A percentile compares a stretch with the other conserved stretches of the same genome.
phyloP scores from a whole-genome alignment of 169 alveolate species.

The Blepharisma undulans region DNA sequence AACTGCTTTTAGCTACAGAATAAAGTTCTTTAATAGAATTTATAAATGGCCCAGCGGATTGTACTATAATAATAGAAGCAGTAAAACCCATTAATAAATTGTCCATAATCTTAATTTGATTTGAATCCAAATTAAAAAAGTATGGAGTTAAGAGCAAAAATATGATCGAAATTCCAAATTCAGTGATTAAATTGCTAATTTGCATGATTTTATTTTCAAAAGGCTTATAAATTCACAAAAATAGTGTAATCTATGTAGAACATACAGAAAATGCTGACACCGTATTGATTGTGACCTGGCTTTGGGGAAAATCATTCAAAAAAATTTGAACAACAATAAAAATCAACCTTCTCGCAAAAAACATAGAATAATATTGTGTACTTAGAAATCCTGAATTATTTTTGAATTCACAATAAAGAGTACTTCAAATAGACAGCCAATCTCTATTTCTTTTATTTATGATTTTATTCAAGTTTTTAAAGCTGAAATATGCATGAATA shows the following conservation, averaged over 20 bases:
- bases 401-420: conserved; percentile 6
- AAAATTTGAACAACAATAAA: neutral
- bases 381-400: neutral
- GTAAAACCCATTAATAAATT: neutral
- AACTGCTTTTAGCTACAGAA: too few relatives aligned
- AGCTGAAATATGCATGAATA: neutral
- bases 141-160: neutral
- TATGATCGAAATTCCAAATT: neutral
- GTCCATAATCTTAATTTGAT: neutral
- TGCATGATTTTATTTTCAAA: neutral
- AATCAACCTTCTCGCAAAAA: neutral
- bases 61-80: neutral
- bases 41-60: neutral
- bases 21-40: neutral
- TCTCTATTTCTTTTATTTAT: neutral
- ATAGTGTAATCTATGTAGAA: neutral
- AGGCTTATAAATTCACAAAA: neutral
- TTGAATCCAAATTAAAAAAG: neutral
- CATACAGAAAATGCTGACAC: neutral
- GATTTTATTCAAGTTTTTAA: neutral
- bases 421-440: neutral
- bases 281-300: neutral
- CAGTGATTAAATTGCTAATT: neutral
- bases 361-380: neutral
- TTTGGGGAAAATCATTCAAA: neutral